Conservation (phyloP, 306 rosid species). For the Neltuma alba region DNA sequence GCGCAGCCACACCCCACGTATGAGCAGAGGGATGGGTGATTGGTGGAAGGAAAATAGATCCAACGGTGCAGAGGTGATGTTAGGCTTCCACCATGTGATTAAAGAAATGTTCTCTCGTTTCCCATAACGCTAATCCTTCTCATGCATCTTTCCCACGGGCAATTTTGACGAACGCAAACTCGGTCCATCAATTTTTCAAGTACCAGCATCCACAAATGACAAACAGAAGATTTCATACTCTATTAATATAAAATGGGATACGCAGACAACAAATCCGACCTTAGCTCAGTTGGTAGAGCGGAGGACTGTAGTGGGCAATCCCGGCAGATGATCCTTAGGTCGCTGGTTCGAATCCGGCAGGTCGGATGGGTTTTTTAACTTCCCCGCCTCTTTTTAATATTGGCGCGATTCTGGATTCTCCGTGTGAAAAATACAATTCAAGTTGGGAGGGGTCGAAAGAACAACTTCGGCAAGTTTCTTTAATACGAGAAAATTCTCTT, state of each 20-base stretch:
- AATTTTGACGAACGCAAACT: background rate
- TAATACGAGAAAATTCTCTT: background rate
- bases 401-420: background rate
- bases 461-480: background rate
- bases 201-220: background rate
- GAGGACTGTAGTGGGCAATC: slow-evolving; percentile 7
- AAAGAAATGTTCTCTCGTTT: slow-evolving; percentile 24
- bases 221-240: too few relatives aligned
- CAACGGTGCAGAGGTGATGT: slow-evolving; percentile 42
- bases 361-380: too few relatives aligned
- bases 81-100: background rate
- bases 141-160: background rate
- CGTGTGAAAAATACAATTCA: background rate
- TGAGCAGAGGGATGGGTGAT: slow-evolving; percentile 30
- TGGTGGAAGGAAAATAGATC: slow-evolving; percentile 36
- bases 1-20: background rate
- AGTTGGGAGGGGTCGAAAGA: background rate
- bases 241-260: too few relatives aligned
- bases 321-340: background rate
- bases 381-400: background rate
- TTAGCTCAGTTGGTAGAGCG: slow-evolving; percentile 29
- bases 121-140: slow-evolving; percentile 10
- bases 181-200: background rate
- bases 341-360: slow-evolving; percentile 30
- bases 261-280: background rate